Evolutionary conservation across 306 rosid species (phyloP), one percentile per base, ranked within the genome.

Genomic region (Quercus variabilis): DNA sequence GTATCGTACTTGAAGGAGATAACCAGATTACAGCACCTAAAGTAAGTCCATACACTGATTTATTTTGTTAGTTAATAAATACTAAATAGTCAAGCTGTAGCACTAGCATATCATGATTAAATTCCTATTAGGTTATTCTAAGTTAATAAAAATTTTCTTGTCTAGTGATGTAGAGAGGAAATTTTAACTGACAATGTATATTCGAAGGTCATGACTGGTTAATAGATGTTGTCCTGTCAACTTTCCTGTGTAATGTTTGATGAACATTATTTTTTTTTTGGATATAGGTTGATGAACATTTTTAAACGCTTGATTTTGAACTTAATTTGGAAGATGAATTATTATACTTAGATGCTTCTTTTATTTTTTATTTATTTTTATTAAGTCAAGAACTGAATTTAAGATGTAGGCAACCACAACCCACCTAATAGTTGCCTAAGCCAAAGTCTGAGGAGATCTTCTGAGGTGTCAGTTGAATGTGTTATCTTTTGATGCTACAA

Each of bases 1-100:
- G 99, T 84, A 76, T 90, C 21, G 28, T 95, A 74, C 91, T 95
- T 69, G 94, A 86, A 80, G 98, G 99, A 82, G 99, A 93, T 85
- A 95, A 90, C 88, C 86, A 88, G 80, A 75, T 74, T 69, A 83
- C 85, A n/a, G 94, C 99, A 80, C 98, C 99, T 59, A 84, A 86
- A 87, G 99, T 92, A 89, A 26, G 68, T 55, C 76, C 49, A 30
- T 4, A 14, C 14, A 19, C 28, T 58, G 60, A 14, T 79, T 71
- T 41, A 46, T 49, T 38, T 59, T 57, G 3, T 58, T 57, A 14
- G 71, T 33, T 18, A 20, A 14, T 33, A 49, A 6, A 20, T 31
- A 30, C 25, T 51, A 33, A 18, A 33, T 28, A 26, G 31, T 52
- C 77, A 68, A 57, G 8, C 31, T 25, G 62, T 31, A n/a, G 30